Percentiles rank a stretch among this genome's conserved stretches.
These are phyloP conservation scores for Suillus bovinus DNA, from an alignment of 768 basidiomycete species.

Conservation along the genomic window DNA sequence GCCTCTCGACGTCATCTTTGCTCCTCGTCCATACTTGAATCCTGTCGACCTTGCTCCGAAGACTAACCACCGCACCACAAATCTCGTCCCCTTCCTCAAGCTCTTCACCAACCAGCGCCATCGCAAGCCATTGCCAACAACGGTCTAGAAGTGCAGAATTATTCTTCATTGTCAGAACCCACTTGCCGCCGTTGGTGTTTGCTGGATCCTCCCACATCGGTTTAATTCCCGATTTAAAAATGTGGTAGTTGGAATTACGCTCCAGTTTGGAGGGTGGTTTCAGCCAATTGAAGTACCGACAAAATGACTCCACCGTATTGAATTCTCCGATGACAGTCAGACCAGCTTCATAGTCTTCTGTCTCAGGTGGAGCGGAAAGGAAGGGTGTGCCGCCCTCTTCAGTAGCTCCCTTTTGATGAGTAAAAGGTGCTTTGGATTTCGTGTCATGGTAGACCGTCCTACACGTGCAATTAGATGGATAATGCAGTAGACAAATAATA, in stretches of 20 bases:
- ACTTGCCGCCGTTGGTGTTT: constrained; percentile 91
- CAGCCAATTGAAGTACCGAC: constrained; percentile 92
- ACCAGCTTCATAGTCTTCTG: constrained; percentile 81
- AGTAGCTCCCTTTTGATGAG: constrained; percentile 38
- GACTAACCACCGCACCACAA: constrained; percentile 84
- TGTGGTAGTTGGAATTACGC: constrained; percentile 90
- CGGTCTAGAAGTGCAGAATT: constrained; percentile 77
- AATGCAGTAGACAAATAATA: constrained; percentile 23
- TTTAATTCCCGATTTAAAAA: constrained; percentile 93
- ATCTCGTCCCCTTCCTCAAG: constrained; percentile 72
- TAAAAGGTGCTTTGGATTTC: constrained; percentile 68
- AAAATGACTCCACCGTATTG: constrained; percentile 87
- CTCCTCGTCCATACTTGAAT: constrained; percentile 90
- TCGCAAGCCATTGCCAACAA: constrained; percentile 88
- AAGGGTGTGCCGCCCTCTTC: constrained; percentile 35
- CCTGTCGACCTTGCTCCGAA: constrained; percentile 83
- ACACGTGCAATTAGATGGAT: constrained; percentile 6
- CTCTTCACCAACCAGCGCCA: constrained; percentile 86
- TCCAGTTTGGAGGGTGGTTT: constrained; percentile 89
- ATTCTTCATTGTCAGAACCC: constrained; percentile 92
- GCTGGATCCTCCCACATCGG: constrained; percentile 98
- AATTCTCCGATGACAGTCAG: constrained; percentile 88
- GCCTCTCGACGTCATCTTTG: constrained; percentile 81
- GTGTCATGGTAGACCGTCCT: constrained; percentile 93
- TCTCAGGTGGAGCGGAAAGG: constrained; percentile 53